Evolutionary conservation across 2,329 filamentous ascomycete genomes (phyloP), one percentile per base, ranked within the genome.

Genomic region (Drechslerella stenobrocha): DNA sequence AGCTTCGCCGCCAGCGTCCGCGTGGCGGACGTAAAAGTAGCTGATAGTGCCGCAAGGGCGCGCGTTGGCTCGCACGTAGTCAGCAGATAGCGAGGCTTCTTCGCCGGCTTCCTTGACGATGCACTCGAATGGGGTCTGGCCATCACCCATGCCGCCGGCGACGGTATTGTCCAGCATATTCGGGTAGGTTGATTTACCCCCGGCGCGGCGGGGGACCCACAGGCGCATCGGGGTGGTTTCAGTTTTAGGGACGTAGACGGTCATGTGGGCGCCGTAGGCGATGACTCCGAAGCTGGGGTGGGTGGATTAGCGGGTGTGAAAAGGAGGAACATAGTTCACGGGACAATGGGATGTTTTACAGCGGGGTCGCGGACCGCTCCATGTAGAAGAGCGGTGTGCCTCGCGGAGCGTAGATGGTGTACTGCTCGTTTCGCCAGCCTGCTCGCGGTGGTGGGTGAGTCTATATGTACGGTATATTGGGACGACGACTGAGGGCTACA

Each of bases 121-220:
- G 75, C 87, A 90, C 74, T 92, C 90, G 48, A 90, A 87, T 0
- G 89, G 87, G 20, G 81, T 81, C 76, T 96, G 91, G 11, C 86
- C 87, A 0, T 89, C 88, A 75, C 87, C 85, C 71, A 97, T 85
- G 0, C 90, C 89, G 2, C 89, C 89, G 0, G 91, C 93, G 4
- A 95, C 93, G 1, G 90, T 90, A 76, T 97, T 98, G 77, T 98
- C 93, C 71, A 98, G 80, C 80, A 96, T 91, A n/a, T 87, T 83
- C 0, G 87, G 87, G 74, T 92, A 98, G 0, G 90, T 96, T 71
- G 88, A 84, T 79, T 97, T 98, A 63, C 80, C 83, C 51, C 80
- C 80, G 9, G 90, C 83, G 7, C 93, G 82, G 45, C 86, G 82
- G 2, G 93, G 88, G 1, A 95, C 83, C 92, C 93, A 97, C 37